These are phyloP conservation scores for Brassica carinata DNA, from an alignment of 345 rosid genomes.

Conservation along the genomic window DNA sequence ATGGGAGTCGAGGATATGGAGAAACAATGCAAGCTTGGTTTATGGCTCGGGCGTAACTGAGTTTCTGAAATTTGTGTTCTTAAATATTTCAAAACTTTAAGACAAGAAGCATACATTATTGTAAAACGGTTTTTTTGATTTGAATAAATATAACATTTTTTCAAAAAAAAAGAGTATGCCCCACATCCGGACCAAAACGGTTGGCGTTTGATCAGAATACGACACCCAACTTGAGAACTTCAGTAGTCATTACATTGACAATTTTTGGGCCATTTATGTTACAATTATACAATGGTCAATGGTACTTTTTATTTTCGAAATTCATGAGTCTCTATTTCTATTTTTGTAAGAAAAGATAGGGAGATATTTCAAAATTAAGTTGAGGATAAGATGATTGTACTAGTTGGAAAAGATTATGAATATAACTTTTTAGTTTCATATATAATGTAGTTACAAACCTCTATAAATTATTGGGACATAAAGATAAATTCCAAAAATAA, in stretches of 20 bases:
- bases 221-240: background rate
- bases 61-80: no score
- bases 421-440: background rate
- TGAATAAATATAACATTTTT: no score
- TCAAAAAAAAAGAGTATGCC: background rate
- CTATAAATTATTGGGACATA: background rate
- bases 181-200: conserved; percentile 28
- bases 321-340: background rate
- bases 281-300: background rate
- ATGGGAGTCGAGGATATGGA: no score
- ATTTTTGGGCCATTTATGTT: conserved; percentile 10
- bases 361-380: background rate
- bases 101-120: no score
- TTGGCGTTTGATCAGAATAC: conserved; percentile 23
- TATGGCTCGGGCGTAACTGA: no score
- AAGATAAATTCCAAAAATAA: background rate
- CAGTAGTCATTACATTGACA: conserved; percentile 8
- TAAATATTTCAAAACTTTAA: no score
- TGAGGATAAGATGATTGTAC: background rate
- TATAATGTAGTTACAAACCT: background rate
- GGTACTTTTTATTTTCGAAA: background rate
- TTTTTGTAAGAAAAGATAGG: background rate
- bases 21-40: no score
- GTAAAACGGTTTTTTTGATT: no score
- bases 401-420: background rate